Evolutionary conservation across 2,329 filamentous ascomycete genomes (phyloP), one percentile per base, ranked within the genome.

Genomic region (Chaetomium sp.): DNA sequence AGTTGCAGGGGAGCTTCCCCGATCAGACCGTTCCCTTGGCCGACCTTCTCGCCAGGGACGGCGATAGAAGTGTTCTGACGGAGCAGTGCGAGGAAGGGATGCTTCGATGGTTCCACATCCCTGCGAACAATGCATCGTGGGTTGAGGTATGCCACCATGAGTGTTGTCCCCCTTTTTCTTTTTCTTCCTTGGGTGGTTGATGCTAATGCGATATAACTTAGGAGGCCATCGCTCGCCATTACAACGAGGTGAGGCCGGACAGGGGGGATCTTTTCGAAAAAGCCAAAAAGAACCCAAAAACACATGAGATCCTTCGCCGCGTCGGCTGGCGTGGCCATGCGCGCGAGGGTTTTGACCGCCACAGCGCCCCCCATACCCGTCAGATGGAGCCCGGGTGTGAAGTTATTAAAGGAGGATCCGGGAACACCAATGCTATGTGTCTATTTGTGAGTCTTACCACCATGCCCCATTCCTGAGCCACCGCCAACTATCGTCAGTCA

Each of bases 221-320:
- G 25, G 49, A 51, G 25, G 49, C 49, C 49, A 51, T 51, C n/a
- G 49, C 49, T 16, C 49, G 49, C 49, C 49, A 51, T 29, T 51
- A 51, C 49, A 51, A 51, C 25, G 49, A 51, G 23, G 49, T 51
- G 4, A 25, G 49, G 8, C 49, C 49, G 27, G 49, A 51, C 7
- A 27, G 49, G 13, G 49, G 49, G 13, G 25, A 27, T 31, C 49
- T 51, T 9, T 51, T 51, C 10, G 49, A 51, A 10, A 51, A 51
- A 4, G 25, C 49, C 25, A 51, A 51, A 27, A 51, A 19, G 5
- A 51, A 29, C 49, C 49, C 49, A 1, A 51, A 31, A 13, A 51
- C 49, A 5, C 49, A 51, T 27, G 49, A 51, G 25, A 51, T 51
- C 49, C 25, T 51, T 2, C 49, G 49, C 5, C 49, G 49, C 21